A percentile compares a stretch with the other conserved stretches of the same genome.
Evolutionary conservation across 495 filamentous ascomycete species (phyloP).

Genomic region (Collariella sp.): DNA sequence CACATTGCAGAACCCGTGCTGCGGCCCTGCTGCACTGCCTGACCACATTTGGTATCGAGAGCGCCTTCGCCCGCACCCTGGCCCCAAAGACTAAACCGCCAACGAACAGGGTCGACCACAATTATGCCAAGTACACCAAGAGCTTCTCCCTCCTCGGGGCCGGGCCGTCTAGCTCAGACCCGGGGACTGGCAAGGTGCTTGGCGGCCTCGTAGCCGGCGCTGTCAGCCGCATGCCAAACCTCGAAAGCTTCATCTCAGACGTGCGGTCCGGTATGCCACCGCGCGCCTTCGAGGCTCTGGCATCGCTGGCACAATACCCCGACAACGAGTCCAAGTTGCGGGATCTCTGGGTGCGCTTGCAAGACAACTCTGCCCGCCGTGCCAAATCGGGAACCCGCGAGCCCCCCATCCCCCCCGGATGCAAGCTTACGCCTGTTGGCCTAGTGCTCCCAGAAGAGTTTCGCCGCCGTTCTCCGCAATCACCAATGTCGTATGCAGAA

Average conservation of each 20-base stretch:
- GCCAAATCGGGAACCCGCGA: slow-evolving; percentile 17
- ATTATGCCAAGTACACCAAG: slow-evolving; percentile 76
- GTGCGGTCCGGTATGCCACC: slow-evolving; percentile 88
- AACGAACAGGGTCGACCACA: slow-evolving; percentile 44
- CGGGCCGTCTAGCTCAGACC: slow-evolving; percentile 72
- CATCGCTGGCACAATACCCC: slow-evolving; percentile 57
- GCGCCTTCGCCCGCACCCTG: slow-evolving; percentile 54
- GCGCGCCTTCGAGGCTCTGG: slow-evolving; percentile 78
- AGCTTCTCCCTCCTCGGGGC: slow-evolving; percentile 90
- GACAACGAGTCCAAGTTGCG: slow-evolving; percentile 60
- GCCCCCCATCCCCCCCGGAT: slow-evolving; percentile 32
- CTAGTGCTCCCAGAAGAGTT: slow-evolving; percentile 28
- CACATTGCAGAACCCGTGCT: slow-evolving; percentile 55
- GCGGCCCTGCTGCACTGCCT: slow-evolving; percentile 90
- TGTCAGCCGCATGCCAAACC: slow-evolving; percentile 74
- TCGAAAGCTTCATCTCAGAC: slow-evolving; percentile 92
- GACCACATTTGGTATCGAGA: slow-evolving; percentile 73
- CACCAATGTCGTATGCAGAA: slow-evolving; percentile 31
- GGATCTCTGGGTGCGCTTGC: slow-evolving; percentile 81
- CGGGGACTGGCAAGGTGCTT: slow-evolving; percentile 94
- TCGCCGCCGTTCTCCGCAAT: slow-evolving; percentile 19
- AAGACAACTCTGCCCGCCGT: slow-evolving; percentile 57
- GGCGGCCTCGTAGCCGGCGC: slow-evolving; percentile 84
- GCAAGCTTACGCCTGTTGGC: slow-evolving; percentile 37
- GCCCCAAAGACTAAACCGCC: slow-evolving; percentile 10